Evolutionary conservation across 106 monocot species (phyloP).

Genomic region (Dioscorea zingiberensis): DNA sequence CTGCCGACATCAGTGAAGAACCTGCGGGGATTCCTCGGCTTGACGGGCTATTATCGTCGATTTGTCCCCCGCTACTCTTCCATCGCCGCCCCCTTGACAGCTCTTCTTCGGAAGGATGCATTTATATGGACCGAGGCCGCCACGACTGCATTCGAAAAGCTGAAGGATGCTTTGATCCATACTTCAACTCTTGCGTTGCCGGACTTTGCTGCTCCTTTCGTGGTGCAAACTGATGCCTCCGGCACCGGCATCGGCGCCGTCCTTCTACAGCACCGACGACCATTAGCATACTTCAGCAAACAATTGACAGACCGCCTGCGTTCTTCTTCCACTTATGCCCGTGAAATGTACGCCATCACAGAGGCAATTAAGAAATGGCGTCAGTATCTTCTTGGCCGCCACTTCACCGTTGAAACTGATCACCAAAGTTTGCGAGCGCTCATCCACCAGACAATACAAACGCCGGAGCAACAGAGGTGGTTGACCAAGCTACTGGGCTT

Average conservation of each 20-base stretch:
- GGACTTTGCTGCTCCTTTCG: not conserved
- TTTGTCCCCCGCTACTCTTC: not conserved
- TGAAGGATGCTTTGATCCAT: not conserved
- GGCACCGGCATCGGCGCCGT: too few species aligned
- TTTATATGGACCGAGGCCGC: too few species aligned
- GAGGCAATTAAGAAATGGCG: not conserved
- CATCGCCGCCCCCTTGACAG: not conserved
- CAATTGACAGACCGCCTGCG: too few species aligned
- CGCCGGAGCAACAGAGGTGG: too few species aligned
- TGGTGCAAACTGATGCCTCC: not conserved
- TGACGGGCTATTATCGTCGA: not conserved
- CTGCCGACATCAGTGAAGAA: not conserved
- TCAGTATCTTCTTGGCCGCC: too few species aligned
- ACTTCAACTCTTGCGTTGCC: not conserved
- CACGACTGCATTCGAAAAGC: not conserved
- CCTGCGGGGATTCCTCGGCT: slow-evolving; percentile 3
- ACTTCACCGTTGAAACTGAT: too few species aligned
- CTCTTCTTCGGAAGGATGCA: too few species aligned
- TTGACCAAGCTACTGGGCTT: too few species aligned
- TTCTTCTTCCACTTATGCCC: not conserved
- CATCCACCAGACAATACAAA: too few species aligned
- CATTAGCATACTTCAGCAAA: too few species aligned
- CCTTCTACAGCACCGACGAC: too few species aligned
- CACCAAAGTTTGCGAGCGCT: too few species aligned
- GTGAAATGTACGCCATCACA: not conserved